phyloP scores from a whole-genome alignment of 306 rosid species.

The Pyrus communis region DNA sequence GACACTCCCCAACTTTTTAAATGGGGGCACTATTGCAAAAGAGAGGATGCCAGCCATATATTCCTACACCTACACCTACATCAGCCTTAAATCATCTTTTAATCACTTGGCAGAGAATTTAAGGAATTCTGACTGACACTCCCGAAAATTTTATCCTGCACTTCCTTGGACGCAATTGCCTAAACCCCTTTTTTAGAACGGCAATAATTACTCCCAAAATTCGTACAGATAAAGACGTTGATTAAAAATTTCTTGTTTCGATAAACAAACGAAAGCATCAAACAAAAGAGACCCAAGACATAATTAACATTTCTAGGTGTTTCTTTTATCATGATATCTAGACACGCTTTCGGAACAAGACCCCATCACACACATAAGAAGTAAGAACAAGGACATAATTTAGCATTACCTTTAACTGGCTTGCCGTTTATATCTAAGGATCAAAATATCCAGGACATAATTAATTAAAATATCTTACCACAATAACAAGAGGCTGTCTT shows the following conservation, averaged over 20 bases:
- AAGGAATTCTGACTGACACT: no score
- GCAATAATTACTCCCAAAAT: no score
- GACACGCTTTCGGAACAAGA: neutral
- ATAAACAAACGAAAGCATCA: neutral
- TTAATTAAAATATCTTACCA: neutral
- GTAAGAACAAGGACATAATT: neutral
- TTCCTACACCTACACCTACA: neutral
- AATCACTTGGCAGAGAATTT: neutral
- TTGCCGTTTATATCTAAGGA: neutral
- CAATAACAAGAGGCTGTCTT: conserved; percentile 20
- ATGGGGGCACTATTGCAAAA: neutral
- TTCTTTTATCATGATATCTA: neutral
- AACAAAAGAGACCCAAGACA: neutral
- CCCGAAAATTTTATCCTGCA: no score
- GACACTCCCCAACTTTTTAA: neutral
- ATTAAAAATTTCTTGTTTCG: neutral
- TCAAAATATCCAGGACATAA: neutral
- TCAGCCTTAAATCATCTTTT: neutral
- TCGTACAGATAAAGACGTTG: neutral
- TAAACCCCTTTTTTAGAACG: no score
- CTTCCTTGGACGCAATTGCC: rapidly evolving
- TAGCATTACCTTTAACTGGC: neutral
- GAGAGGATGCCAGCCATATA: neutral
- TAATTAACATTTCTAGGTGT: no score
- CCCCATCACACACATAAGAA: neutral